Percentiles rank a stretch among this genome's conserved stretches.
Conservation (phyloP, 2,329 filamentous ascomycete genomes). For the Monosporascus sp. region DNA sequence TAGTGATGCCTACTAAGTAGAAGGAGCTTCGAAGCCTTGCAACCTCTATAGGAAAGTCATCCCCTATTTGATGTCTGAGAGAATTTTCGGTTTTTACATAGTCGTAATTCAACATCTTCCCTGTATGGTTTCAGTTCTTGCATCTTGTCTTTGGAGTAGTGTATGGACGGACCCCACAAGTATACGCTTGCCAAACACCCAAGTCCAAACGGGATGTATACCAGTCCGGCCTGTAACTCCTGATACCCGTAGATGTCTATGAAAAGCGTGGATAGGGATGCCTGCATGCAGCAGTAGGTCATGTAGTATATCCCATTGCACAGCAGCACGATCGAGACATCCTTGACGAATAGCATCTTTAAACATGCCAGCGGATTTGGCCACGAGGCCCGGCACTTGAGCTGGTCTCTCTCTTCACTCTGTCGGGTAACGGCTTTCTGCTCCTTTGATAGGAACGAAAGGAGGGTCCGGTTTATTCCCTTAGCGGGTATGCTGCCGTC, state of each 20-base stretch:
- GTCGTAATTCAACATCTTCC: slow-evolving; percentile 8
- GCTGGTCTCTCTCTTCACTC: neutral
- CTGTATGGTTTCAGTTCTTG: neutral
- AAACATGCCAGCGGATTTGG: slow-evolving; percentile 11
- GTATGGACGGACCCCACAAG: slow-evolving; percentile 9
- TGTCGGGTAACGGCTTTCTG: neutral
- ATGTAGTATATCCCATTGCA: slow-evolving; percentile 19
- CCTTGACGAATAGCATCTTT: slow-evolving; percentile 4
- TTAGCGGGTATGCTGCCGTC: slow-evolving; percentile 7
- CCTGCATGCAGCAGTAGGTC: slow-evolving; percentile 14
- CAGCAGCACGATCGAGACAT: slow-evolving; percentile 8
- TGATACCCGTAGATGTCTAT: slow-evolving; percentile 13
- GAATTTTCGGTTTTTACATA: neutral
- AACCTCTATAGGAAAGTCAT: slow-evolving; percentile 9
- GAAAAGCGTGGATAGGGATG: slow-evolving; percentile 16
- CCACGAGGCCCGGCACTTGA: neutral
- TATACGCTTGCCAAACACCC: slow-evolving; percentile 10
- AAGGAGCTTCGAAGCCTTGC: slow-evolving; percentile 7
- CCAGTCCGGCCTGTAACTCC: slow-evolving; percentile 13
- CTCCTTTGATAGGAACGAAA: neutral
- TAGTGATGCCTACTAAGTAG: slow-evolving; percentile 3
- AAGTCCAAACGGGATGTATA: slow-evolving; percentile 14
- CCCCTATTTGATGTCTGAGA: too few relatives aligned
- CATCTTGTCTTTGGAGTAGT: neutral
- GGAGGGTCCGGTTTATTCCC: slow-evolving; percentile 7